Percentiles rank a stretch among this genome's conserved stretches.
Conservation (phyloP, 805 yeast species). For the Metschnikowia vanudenii region DNA sequence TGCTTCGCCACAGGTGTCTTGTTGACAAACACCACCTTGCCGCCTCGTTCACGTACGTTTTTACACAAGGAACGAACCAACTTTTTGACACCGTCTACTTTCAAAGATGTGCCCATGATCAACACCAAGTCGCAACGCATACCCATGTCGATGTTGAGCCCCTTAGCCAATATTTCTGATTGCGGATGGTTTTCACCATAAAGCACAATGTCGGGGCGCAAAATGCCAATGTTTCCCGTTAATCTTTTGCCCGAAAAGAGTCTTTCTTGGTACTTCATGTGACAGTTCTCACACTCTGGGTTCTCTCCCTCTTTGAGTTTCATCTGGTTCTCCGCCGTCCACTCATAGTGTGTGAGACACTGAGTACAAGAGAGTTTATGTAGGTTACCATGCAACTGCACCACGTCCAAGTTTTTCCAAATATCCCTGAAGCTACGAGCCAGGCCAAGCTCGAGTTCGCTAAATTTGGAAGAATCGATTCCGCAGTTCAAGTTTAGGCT, state of each 20-base stretch:
- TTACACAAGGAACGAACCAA: conserved; percentile 68
- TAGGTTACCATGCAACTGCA: conserved; percentile 89
- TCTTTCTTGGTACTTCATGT: conserved; percentile 53
- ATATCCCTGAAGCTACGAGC: conserved; percentile 30
- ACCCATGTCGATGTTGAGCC: conserved; percentile 62
- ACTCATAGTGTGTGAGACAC: conserved; percentile 57
- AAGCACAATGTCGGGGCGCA: conserved; percentile 86
- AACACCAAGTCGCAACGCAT: conserved; percentile 73
- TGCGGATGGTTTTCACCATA: conserved; percentile 95
- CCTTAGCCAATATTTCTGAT: conserved; percentile 73
- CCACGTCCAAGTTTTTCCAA: conserved; percentile 72
- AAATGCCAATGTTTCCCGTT: conserved; percentile 66
- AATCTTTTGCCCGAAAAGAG: conserved; percentile 68
- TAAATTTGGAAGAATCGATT: conserved; percentile 33
- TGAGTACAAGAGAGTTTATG: conserved; percentile 72
- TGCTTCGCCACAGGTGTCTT: conserved; percentile 57
- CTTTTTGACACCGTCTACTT: conserved; percentile 84
- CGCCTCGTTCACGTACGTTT: conserved; percentile 74
- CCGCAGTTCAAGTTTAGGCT: conserved; percentile 63
- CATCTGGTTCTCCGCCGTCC: conserved; percentile 56
- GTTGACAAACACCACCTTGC: conserved; percentile 75
- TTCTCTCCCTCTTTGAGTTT: conserved; percentile 58
- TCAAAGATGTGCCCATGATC: conserved; percentile 91
- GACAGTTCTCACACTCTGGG: conserved; percentile 77
- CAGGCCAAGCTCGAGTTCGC: conserved; percentile 19